Percentiles rank a stretch among this genome's conserved stretches.
Conservation (phyloP, 2,329 filamentous ascomycete species). For the Coniochaeta sp. region DNA sequence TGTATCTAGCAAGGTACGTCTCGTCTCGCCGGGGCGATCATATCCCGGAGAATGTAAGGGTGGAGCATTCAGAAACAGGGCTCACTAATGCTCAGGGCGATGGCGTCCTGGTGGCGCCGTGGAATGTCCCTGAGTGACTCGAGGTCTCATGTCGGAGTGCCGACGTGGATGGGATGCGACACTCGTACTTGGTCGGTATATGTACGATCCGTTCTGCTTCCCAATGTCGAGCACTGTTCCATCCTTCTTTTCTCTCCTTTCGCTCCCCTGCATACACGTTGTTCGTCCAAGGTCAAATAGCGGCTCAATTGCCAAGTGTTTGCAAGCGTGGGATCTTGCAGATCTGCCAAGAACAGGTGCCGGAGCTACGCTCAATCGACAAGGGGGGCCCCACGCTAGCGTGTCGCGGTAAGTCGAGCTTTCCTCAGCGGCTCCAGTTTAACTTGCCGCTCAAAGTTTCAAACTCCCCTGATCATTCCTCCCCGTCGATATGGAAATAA, state of each 20-base stretch:
- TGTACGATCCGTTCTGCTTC: neutral
- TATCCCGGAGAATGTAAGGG: neutral
- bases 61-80: neutral
- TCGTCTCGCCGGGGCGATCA: too few relatives aligned
- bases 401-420: neutral
- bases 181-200: neutral
- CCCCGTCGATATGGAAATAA: neutral
- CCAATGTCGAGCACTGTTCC: neutral
- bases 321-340: neutral
- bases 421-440: neutral
- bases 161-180: neutral
- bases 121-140: neutral
- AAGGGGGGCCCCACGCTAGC: neutral
- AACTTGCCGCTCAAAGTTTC: neutral
- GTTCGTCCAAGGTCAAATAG: neutral
- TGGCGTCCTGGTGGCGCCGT: neutral
- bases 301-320: neutral
- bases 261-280: neutral
- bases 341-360: neutral
- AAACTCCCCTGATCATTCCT: neutral
- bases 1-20: too few relatives aligned
- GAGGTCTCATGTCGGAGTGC: neutral
- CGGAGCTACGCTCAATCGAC: neutral
- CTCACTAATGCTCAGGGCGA: neutral
- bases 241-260: neutral